Evolutionary conservation across 1,284 basidiomycete species (phyloP).

Genomic region (Leccinum solheimii): DNA sequence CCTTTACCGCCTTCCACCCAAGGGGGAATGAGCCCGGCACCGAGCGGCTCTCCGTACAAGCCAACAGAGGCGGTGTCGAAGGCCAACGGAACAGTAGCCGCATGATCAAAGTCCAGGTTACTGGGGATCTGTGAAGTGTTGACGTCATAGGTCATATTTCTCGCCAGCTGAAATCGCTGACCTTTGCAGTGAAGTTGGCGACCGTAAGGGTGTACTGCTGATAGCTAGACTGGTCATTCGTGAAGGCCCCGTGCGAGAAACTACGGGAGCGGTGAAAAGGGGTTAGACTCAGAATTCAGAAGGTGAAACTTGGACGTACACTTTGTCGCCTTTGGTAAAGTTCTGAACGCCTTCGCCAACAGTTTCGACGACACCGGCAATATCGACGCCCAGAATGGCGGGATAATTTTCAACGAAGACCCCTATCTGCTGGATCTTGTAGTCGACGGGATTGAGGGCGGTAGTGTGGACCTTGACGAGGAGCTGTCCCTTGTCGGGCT

Average conservation of each 20-base stretch:
- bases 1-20: conserved; percentile 37
- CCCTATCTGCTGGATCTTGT: conserved; percentile 37
- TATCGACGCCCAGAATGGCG: conserved; percentile 46
- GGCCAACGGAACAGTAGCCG: conserved; percentile 38
- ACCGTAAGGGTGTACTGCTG: conserved; percentile 36
- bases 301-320: conserved; percentile 27
- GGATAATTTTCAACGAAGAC: conserved; percentile 32
- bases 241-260: conserved; percentile 24
- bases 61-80: conserved; percentile 40
- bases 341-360: conserved; percentile 39
- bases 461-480: conserved; percentile 44
- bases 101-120: conserved; percentile 34
- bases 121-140: conserved; percentile 23
- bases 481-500: conserved; percentile 42
- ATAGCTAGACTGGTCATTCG: conserved; percentile 25
- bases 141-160: conserved; percentile 8
- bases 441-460: conserved; percentile 53
- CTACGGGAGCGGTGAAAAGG: conserved; percentile 5
- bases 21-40: conserved; percentile 31
- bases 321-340: conserved; percentile 42
- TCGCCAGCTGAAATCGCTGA: conserved; percentile 12
- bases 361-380: conserved; percentile 44
- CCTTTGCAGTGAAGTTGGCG: conserved; percentile 35
- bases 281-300: too few species aligned
- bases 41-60: conserved; percentile 31